A percentile compares a stretch with the other conserved stretches of the same genome.
phyloP scores from a whole-genome alignment of 768 basidiomycete genomes.

The Tylopilus balloui region DNA sequence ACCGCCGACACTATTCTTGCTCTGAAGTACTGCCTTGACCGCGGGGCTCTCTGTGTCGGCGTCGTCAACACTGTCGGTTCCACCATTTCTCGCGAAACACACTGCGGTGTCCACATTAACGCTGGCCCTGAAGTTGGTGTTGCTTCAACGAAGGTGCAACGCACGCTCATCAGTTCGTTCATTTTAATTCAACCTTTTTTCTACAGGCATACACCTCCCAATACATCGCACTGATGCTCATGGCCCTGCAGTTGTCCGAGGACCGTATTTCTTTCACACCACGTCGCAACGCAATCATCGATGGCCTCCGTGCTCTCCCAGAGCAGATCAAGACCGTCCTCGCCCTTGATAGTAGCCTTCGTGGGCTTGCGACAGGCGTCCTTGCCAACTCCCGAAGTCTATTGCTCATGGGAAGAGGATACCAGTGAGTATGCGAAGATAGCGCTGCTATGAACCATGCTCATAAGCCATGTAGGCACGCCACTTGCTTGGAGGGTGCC shows the following conservation, averaged over 20 bases:
- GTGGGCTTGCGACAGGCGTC: constrained; percentile 79
- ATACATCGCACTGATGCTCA: constrained; percentile 96
- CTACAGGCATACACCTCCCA: constrained; percentile 93
- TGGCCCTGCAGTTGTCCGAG: constrained; percentile 97
- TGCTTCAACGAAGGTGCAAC: constrained; percentile 85
- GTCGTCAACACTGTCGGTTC: constrained; percentile 99
- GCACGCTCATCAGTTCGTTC: not conserved
- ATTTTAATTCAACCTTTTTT: not conserved
- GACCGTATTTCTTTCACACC: constrained; percentile 91
- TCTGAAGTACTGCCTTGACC: constrained; percentile 92
- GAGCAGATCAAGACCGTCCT: constrained; percentile 85
- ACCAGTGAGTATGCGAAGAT: constrained; percentile 60
- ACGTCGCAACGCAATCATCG: constrained; percentile 90
- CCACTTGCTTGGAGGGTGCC: constrained; percentile 96
- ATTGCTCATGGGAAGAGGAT: constrained; percentile 96
- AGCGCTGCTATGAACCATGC: not conserved
- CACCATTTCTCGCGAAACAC: constrained; percentile 95
- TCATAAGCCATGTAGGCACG: constrained; percentile 49
- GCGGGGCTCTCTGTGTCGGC: constrained; percentile 94
- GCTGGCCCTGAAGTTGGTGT: constrained; percentile 99
- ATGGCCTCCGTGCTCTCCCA: constrained; percentile 87
- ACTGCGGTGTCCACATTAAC: constrained; percentile 99
- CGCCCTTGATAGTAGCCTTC: constrained; percentile 67
- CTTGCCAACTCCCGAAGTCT: constrained; percentile 77
- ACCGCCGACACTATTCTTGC: constrained; percentile 98